phyloP scores from a whole-genome alignment of 2,329 filamentous ascomycete species.

The Furcasterigmium furcatum region DNA sequence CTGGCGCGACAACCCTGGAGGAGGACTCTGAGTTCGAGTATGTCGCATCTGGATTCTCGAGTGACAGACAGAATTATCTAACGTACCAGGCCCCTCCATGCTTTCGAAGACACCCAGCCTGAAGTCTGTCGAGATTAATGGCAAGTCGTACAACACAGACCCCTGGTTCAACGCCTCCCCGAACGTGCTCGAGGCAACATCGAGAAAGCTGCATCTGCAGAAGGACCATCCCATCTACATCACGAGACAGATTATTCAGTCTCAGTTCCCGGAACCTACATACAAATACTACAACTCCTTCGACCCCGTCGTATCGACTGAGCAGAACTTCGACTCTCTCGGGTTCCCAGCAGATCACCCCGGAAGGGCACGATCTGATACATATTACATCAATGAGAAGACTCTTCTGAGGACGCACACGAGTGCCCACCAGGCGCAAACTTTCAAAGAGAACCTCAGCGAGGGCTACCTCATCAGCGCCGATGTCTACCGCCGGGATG shows the following conservation, averaged over 20 bases:
- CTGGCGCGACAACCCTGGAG: neutral
- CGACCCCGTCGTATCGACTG: constrained; percentile 78
- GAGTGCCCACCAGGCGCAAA: constrained; percentile 84
- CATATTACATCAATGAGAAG: constrained; percentile 86
- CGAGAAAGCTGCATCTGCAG: constrained; percentile 83
- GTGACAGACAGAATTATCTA: neutral
- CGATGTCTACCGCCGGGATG: constrained; percentile 93
- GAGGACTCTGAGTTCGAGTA: neutral
- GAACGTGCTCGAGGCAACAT: constrained; percentile 71
- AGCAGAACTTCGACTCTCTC: constrained; percentile 95
- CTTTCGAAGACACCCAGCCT: constrained; percentile 16
- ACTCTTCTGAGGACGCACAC: constrained; percentile 92
- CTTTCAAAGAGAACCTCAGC: constrained; percentile 69
- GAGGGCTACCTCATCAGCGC: constrained; percentile 87
- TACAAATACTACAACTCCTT: constrained; percentile 77
- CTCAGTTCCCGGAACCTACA: constrained; percentile 70
- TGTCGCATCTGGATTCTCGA: neutral
- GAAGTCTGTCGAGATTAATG: constrained; percentile 54
- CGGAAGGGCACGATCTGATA: constrained; percentile 83
- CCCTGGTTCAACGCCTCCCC: constrained; percentile 81
- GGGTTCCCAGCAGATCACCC: constrained; percentile 87
- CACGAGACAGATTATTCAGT: constrained; percentile 89
- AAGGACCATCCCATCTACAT: constrained; percentile 87
- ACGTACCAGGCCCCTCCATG: neutral
- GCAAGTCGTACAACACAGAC: constrained; percentile 64